These are phyloP conservation scores for Pseudozyma hubeiensis DNA, from an alignment of 1,284 basidiomycete species.

Conservation along the genomic window DNA sequence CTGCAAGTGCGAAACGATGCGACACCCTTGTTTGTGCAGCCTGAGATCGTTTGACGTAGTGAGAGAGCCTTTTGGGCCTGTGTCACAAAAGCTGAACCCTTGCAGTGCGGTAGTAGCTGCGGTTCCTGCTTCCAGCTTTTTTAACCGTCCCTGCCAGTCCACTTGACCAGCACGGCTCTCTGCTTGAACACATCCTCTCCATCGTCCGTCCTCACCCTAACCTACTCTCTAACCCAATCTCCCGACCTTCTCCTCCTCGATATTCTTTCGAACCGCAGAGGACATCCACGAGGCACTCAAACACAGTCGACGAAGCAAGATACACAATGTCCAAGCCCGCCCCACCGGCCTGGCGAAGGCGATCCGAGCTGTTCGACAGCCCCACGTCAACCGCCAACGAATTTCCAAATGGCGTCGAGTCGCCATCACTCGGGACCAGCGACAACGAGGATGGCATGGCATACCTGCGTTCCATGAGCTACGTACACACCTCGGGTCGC, in stretches of 20 bases:
- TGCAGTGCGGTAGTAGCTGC: too few relatives aligned
- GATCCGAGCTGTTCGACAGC: slow-evolving; percentile 14
- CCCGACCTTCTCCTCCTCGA: too few relatives aligned
- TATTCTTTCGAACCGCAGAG: too few relatives aligned
- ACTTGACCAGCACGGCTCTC: too few relatives aligned
- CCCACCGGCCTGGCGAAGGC: slow-evolving; percentile 30
- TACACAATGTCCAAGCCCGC: slow-evolving; percentile 34
- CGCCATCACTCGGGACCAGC: slow-evolving; percentile 13
- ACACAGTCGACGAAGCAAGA: neutral
- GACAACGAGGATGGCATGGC: slow-evolving; percentile 46
- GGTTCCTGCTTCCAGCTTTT: too few relatives aligned
- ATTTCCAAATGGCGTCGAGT: slow-evolving; percentile 24
- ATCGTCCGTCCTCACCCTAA: too few relatives aligned
- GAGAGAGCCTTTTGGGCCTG: too few relatives aligned
- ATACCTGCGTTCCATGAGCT: slow-evolving; percentile 47
- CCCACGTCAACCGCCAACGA: slow-evolving; percentile 25
- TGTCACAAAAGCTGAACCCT: too few relatives aligned
- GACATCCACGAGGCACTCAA: too few relatives aligned
- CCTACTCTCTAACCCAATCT: too few relatives aligned
- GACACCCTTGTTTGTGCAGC: neutral
- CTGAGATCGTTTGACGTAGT: neutral
- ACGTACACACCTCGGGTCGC: slow-evolving; percentile 39
- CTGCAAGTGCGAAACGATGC: neutral
- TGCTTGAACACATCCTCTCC: too few relatives aligned
- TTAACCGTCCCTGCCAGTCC: too few relatives aligned